A percentile compares a stretch with the other conserved stretches of the same genome.
phyloP scores from a whole-genome alignment of 2,329 filamentous ascomycete species.

The Intubia oerlemansii region DNA sequence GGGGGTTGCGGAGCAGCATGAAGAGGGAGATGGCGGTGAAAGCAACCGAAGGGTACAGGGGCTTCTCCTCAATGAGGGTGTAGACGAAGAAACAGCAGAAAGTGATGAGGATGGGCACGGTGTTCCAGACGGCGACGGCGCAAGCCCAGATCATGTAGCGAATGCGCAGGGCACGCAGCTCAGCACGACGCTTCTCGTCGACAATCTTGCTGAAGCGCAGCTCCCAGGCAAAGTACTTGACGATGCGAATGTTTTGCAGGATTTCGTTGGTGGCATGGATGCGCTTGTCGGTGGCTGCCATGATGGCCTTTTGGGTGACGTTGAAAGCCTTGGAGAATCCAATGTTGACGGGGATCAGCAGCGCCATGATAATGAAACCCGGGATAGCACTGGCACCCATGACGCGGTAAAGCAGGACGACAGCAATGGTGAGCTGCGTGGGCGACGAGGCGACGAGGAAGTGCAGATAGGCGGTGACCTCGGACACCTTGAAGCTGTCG shows the following conservation, averaged over 20 bases:
- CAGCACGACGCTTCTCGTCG: constrained; percentile 64
- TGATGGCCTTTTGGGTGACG: constrained; percentile 71
- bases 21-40: constrained; percentile 96
- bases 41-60: constrained; percentile 73
- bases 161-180: constrained; percentile 57
- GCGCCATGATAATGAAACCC: constrained; percentile 72
- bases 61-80: constrained; percentile 74
- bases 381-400: constrained; percentile 87
- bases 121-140: constrained; percentile 91
- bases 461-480: constrained; percentile 85
- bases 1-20: constrained; percentile 72
- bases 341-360: constrained; percentile 81
- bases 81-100: constrained; percentile 93
- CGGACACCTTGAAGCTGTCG: constrained; percentile 95
- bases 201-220: constrained; percentile 71
- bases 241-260: constrained; percentile 90
- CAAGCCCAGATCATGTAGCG: constrained; percentile 82
- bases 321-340: constrained; percentile 71
- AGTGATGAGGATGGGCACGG: constrained; percentile 82
- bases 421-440: constrained; percentile 63
- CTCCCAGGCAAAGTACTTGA: constrained; percentile 99
- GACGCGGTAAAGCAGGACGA: constrained; percentile 68
- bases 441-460: constrained; percentile 88
- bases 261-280: constrained; percentile 96
- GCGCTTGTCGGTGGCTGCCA: constrained; percentile 82